A percentile compares a stretch with the other conserved stretches of the same genome.
Conservation (phyloP, 306 rosid genomes). For the Ceratonia siliqua region DNA sequence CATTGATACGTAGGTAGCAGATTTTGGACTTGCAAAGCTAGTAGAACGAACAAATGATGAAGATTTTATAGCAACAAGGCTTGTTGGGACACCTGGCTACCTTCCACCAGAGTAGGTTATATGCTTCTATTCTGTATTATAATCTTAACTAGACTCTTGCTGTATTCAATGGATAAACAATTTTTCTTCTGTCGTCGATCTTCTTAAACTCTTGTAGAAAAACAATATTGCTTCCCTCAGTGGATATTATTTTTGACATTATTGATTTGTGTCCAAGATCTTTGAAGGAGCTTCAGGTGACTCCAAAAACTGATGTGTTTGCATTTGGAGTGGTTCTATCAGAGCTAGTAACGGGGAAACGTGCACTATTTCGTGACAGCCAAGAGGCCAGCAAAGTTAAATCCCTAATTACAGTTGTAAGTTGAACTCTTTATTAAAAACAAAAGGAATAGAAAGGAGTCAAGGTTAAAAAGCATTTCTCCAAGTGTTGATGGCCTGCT, state of each 20-base stretch:
- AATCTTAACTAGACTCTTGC: background rate
- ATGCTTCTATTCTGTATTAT: constrained; percentile 1
- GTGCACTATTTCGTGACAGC: constrained; percentile 66
- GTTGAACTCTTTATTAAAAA: constrained; percentile 1
- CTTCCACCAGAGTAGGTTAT: constrained; percentile 88
- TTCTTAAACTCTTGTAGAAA: background rate
- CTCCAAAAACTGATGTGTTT: constrained; percentile 82
- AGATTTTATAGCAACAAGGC: constrained; percentile 66
- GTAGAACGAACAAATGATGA: constrained; percentile 73
- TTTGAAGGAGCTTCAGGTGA: constrained; percentile 82
- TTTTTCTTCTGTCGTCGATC: background rate
- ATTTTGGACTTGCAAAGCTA: constrained; percentile 82
- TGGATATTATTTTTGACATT: constrained; percentile 24
- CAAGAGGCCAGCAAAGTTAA: constrained; percentile 55
- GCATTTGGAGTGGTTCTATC: constrained; percentile 85
- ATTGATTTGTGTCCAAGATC: constrained; percentile 44
- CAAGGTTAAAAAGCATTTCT: background rate
- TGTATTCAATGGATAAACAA: constrained; percentile 3
- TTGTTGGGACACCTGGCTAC: constrained; percentile 95
- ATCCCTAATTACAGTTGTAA: constrained; percentile 67
- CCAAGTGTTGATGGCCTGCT: too few species aligned
- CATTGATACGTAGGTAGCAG: constrained; percentile 58
- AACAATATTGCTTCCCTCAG: background rate
- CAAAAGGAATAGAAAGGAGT: background rate
- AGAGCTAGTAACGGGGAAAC: constrained; percentile 80